These are phyloP conservation scores for Corynascus novoguineensis DNA, from an alignment of 495 filamentous ascomycete species.

Conservation along the genomic window DNA sequence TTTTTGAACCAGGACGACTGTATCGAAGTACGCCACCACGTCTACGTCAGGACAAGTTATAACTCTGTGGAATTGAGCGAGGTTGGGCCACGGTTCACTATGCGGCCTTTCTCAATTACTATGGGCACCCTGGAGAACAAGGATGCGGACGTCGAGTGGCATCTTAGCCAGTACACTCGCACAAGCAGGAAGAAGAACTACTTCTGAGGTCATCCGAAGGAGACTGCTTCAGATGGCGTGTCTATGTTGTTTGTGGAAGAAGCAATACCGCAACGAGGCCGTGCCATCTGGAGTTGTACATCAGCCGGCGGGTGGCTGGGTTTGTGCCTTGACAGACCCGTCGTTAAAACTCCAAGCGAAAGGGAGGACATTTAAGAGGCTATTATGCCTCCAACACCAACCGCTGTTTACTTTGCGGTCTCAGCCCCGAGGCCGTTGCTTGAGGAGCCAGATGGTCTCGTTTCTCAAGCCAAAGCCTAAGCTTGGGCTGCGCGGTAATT, in stretches of 20 bases:
- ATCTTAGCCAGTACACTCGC: conserved; percentile 87
- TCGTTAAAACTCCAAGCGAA: no score
- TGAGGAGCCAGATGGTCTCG: no score
- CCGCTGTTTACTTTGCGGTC: no score
- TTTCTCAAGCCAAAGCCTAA: no score
- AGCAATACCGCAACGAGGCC: no score
- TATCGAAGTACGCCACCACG: conserved; percentile 61
- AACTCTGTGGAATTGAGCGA: conserved; percentile 88
- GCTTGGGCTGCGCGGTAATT: no score
- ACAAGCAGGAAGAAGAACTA: conserved; percentile 91
- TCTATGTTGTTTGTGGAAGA: not conserved
- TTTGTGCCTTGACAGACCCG: no score
- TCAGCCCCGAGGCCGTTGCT: no score
- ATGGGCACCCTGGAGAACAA: conserved; percentile 93
- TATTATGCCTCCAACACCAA: no score
- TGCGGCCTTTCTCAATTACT: conserved; percentile 91
- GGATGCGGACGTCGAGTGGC: conserved; percentile 95
- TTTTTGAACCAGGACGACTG: conserved; percentile 94
- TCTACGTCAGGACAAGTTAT: conserved; percentile 66
- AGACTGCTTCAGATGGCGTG: not conserved
- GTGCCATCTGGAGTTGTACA: no score
- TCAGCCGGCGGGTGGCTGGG: no score
- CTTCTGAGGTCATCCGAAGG: conserved; percentile 46
- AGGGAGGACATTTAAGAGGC: no score
- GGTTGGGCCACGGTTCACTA: conserved; percentile 93